A percentile compares a stretch with the other conserved stretches of the same genome.
Conservation (phyloP, 2,329 filamentous ascomycete species). For the Teratosphaeria pseudoeucalypti region DNA sequence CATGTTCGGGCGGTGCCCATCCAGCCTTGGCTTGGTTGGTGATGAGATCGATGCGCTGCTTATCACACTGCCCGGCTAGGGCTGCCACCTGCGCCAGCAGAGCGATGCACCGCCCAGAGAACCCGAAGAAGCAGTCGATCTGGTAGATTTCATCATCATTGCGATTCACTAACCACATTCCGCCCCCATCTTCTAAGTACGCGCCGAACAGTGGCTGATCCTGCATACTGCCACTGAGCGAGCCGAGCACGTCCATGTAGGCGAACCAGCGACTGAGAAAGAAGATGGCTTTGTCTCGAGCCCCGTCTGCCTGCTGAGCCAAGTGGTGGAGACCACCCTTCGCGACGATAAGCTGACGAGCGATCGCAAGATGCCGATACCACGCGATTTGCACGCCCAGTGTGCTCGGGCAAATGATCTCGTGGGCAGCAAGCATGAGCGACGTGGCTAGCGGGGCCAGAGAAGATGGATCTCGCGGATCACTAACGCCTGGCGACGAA, state of each 20-base stretch:
- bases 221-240: conserved; percentile 48
- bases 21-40: conserved; percentile 37
- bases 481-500: conserved; percentile 12
- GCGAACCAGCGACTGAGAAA: conserved; percentile 77
- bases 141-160: conserved; percentile 37
- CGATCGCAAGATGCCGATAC: conserved; percentile 68
- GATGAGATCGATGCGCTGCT: conserved; percentile 48
- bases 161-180: conserved; percentile 25
- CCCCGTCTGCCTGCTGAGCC: conserved; percentile 28
- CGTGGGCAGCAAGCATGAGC: conserved; percentile 74
- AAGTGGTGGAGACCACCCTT: conserved; percentile 47
- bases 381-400: conserved; percentile 73
- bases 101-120: conserved; percentile 60
- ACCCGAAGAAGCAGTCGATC: conserved; percentile 73
- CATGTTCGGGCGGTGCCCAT: conserved; percentile 49
- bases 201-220: conserved; percentile 31
- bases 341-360: conserved; percentile 62
- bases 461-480: conserved; percentile 50
- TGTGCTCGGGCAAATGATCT: conserved; percentile 71
- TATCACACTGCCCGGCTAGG: conserved; percentile 58
- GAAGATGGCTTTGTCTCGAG: conserved; percentile 49
- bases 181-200: conserved; percentile 29
- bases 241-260: conserved; percentile 71
- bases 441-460: conserved; percentile 68
- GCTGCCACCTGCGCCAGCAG: conserved; percentile 63